Conservation (phyloP, 116 monocot species). For the Iris pallida region DNA sequence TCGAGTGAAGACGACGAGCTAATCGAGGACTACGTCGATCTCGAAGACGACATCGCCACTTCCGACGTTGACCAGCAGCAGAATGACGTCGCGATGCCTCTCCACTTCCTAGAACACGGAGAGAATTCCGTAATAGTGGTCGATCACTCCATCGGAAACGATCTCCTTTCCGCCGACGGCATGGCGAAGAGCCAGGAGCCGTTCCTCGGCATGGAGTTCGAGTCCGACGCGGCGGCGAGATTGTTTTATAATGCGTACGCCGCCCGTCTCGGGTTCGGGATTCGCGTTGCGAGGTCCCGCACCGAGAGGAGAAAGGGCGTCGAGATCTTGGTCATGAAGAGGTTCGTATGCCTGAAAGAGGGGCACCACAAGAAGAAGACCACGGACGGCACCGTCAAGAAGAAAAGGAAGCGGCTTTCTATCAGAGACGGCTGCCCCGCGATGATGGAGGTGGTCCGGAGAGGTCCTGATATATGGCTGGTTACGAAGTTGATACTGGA, state of each 20-base stretch:
- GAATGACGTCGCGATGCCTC: constrained; percentile 5
- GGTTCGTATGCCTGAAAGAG: constrained; percentile 57
- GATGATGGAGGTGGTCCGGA: constrained; percentile 57
- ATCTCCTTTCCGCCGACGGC: constrained; percentile 16
- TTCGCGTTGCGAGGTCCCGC: constrained; percentile 49
- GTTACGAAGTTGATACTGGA: constrained; percentile 44
- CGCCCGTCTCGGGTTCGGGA: constrained; percentile 42
- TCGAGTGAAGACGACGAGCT: constrained; percentile 47
- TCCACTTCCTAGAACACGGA: constrained; percentile 16
- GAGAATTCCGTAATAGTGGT: constrained; percentile 4
- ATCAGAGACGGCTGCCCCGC: constrained; percentile 55
- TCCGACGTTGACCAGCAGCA: constrained; percentile 22
- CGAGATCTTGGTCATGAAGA: constrained; percentile 54
- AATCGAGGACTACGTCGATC: constrained; percentile 30
- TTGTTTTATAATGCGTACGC: constrained; percentile 53
- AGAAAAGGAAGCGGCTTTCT: constrained; percentile 53
- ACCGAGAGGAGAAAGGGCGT: constrained; percentile 47
- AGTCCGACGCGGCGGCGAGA: constrained; percentile 40
- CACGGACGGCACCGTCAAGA: constrained; percentile 26
- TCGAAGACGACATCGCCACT: constrained; percentile 23
- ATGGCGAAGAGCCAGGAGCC: constrained; percentile 29
- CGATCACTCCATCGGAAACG: constrained; percentile 3
- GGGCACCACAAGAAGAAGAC: constrained; percentile 58
- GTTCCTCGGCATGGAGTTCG: constrained; percentile 42
- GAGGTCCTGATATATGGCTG: constrained; percentile 46